These are phyloP conservation scores for Trichoderma cornu-damae DNA, from an alignment of 2,329 filamentous ascomycete genomes.

Conservation along the genomic window DNA sequence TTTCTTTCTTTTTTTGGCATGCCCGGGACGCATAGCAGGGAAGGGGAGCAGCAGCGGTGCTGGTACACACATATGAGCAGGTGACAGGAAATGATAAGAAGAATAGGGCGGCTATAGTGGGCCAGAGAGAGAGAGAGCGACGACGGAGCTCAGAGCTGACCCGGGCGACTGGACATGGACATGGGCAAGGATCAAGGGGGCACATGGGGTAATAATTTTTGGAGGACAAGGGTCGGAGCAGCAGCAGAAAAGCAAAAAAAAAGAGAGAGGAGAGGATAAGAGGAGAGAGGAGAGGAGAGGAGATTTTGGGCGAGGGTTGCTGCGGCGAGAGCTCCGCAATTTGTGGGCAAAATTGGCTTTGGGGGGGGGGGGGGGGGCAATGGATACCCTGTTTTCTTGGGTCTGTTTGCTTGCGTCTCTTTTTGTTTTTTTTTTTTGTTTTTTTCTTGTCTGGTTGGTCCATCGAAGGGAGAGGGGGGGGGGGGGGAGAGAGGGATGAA, in stretches of 20 bases:
- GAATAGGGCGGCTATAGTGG: not conserved
- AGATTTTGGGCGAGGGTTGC: not conserved
- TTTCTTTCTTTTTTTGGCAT: too few relatives aligned
- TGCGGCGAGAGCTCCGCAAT: too few relatives aligned
- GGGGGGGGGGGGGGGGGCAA: not conserved
- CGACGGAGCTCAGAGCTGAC: conserved; percentile 8
- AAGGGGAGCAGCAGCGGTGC: too few relatives aligned
- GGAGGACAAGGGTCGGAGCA: not conserved
- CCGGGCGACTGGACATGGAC: conserved; percentile 8
- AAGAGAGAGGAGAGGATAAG: not conserved
- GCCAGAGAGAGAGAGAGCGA: not conserved
- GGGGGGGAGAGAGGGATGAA: not conserved
- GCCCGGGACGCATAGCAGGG: too few relatives aligned
- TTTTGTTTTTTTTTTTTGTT: too few relatives aligned
- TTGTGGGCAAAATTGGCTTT: too few relatives aligned
- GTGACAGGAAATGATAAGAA: not conserved
- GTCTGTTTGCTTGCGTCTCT: too few relatives aligned
- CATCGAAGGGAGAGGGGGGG: not conserved
- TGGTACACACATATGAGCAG: too few relatives aligned
- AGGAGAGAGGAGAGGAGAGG: not conserved
- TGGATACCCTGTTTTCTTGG: not conserved
- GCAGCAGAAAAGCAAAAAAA: not conserved
- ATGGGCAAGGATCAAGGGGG: not conserved
- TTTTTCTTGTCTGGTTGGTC: not conserved
- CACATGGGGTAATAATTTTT: too few relatives aligned